These are phyloP conservation scores for Auriculariales sp. DNA, from an alignment of 768 basidiomycete species.

Conservation along the genomic window DNA sequence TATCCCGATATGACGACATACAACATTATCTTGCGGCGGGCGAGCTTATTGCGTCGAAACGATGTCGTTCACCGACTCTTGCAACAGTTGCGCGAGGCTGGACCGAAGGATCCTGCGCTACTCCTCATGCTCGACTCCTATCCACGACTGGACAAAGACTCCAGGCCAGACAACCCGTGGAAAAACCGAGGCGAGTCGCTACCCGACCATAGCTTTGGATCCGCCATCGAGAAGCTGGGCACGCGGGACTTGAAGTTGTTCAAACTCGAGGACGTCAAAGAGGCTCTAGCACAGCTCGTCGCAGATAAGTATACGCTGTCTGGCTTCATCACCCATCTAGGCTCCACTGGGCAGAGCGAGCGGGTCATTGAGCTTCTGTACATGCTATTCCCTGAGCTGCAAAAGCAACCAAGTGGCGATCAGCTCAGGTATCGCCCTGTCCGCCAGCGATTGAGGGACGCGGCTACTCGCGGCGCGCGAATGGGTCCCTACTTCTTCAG, in stretches of 20 bases:
- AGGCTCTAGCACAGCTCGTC: not conserved
- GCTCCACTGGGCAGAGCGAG: slow-evolving; percentile 30
- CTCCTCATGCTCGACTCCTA: not conserved
- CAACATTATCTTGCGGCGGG: slow-evolving; percentile 45
- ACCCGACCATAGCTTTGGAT: slow-evolving; percentile 10
- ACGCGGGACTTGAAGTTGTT: not conserved
- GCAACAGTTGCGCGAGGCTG: slow-evolving; percentile 14
- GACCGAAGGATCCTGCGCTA: not conserved
- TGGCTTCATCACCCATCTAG: slow-evolving; percentile 37
- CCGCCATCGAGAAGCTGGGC: too few relatives aligned
- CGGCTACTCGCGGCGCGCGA: not conserved
- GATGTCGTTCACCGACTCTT: slow-evolving; percentile 28
- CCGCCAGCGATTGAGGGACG: not conserved
- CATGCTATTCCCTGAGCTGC: slow-evolving; percentile 39
- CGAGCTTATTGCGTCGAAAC: slow-evolving; percentile 32
- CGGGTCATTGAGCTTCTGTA: slow-evolving; percentile 35
- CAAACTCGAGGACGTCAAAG: not conserved
- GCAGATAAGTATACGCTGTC: slow-evolving; percentile 35
- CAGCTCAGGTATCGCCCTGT: not conserved
- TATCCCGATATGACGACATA: slow-evolving; percentile 35
- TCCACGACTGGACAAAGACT: not conserved
- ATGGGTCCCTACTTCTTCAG: slow-evolving; percentile 47
- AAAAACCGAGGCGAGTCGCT: slow-evolving; percentile 7
- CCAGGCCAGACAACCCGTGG: slow-evolving; percentile 5
- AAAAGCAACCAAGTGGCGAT: slow-evolving; percentile 20